Conservation (phyloP, 768 basidiomycete genomes). For the Austroboletus eburneus region DNA sequence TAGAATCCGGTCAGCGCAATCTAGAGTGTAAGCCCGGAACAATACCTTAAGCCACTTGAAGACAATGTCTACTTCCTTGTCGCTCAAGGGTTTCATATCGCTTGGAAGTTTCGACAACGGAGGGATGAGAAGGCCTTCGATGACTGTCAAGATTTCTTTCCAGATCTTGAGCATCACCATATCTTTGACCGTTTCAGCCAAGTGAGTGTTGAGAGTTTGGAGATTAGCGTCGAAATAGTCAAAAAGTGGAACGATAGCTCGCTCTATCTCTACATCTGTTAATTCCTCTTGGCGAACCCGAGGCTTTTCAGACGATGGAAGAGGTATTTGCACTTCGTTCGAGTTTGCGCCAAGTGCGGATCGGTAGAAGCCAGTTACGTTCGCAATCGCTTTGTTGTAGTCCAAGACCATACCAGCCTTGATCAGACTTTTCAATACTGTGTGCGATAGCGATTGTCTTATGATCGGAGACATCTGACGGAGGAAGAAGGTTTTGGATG, state of each 20-base stretch:
- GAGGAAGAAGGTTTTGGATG: neutral
- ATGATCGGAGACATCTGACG: conserved; percentile 90
- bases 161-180: conserved; percentile 91
- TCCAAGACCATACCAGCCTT: conserved; percentile 63
- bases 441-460: conserved; percentile 76
- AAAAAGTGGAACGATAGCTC: conserved; percentile 85
- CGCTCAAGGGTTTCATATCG: conserved; percentile 87
- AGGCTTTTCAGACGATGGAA: conserved; percentile 71
- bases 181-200: conserved; percentile 81
- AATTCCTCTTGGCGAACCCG: conserved; percentile 76
- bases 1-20: neutral
- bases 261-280: conserved; percentile 91
- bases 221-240: conserved; percentile 96
- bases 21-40: neutral
- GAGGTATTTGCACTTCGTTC: conserved; percentile 72
- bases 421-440: conserved; percentile 70
- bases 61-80: conserved; percentile 98
- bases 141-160: conserved; percentile 88
- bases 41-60: conserved; percentile 94
- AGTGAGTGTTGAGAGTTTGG: conserved; percentile 82
- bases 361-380: conserved; percentile 76
- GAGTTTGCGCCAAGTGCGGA: conserved; percentile 65
- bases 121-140: conserved; percentile 88
- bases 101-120: conserved; percentile 81
- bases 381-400: conserved; percentile 87